phyloP scores from a whole-genome alignment of 495 filamentous ascomycete genomes.

The Hypoxylon intermedium region DNA sequence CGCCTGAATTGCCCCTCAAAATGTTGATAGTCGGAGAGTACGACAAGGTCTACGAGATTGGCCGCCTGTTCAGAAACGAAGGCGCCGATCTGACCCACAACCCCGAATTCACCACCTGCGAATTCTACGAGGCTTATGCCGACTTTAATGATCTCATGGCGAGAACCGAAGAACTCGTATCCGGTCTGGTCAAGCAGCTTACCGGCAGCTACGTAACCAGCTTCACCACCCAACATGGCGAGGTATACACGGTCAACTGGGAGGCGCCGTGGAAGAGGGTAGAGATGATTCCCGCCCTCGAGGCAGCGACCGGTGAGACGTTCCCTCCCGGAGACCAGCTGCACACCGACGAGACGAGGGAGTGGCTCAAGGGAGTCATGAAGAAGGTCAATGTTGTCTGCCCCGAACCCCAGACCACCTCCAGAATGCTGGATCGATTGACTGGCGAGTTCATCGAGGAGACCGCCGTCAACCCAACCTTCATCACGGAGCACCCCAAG shows the following conservation, averaged over 20 bases:
- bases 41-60: conserved; percentile 91
- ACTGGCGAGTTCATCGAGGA: conserved; percentile 96
- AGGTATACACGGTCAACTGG: conserved; percentile 93
- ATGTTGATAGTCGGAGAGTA: conserved; percentile 92
- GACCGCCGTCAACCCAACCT: conserved; percentile 92
- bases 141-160: conserved; percentile 94
- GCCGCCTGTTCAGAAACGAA: conserved; percentile 92
- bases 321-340: conserved; percentile 90
- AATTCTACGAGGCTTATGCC: conserved; percentile 96
- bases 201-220: conserved; percentile 84
- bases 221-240: conserved; percentile 80
- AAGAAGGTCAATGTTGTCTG: conserved; percentile 93
- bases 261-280: conserved; percentile 90
- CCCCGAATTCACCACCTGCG: conserved; percentile 96
- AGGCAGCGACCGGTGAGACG: conserved; percentile 86
- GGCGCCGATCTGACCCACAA: conserved; percentile 97
- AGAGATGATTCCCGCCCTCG: conserved; percentile 95
- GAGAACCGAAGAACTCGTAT: conserved; percentile 92
- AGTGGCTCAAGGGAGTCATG: conserved; percentile 82
- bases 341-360: conserved; percentile 84
- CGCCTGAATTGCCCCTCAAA: conserved; percentile 96
- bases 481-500: conserved; percentile 71
- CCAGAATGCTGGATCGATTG: conserved; percentile 97
- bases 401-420: conserved; percentile 87
- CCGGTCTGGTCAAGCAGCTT: conserved; percentile 86